These are phyloP conservation scores for Cucumis sativus DNA, from an alignment of 306 rosid species.

Conservation along the genomic window Cucumber_9930_V3 NC_026659.2:13375501-13376000, in stretches of 20 bases:
- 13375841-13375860: neutral
- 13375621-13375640: neutral
- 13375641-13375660: neutral
- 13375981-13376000: neutral
- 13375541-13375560: neutral
- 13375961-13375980: neutral
- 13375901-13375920: neutral
- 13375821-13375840: neutral
- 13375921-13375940: neutral
- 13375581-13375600: no score
- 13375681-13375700: neutral
- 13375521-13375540: neutral
- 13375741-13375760: neutral
- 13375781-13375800: neutral
- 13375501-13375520: neutral
- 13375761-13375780: neutral
- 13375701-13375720: neutral
- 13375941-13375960: neutral
- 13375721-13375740: neutral
- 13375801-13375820: neutral
- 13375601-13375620: neutral
- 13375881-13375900: neutral
- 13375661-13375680: neutral
- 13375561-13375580: neutral
- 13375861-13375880: neutral